Evolutionary conservation across 148 eudicot genomes (phyloP).

Genomic region (Simmondsia chinensis): DNA sequence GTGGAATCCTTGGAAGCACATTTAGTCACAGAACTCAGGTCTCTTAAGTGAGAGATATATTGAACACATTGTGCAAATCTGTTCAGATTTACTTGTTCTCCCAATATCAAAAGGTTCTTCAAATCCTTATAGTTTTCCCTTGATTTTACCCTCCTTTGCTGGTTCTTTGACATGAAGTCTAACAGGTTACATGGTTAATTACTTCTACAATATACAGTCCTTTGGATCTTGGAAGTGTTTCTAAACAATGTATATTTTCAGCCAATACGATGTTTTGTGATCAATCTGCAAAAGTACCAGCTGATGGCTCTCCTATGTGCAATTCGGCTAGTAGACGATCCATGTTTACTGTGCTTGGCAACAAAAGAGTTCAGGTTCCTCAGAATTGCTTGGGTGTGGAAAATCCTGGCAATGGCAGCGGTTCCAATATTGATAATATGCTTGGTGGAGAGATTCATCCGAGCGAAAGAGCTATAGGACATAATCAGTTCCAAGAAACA

Average conservation of each 20-base stretch:
- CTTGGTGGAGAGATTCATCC: too few species aligned
- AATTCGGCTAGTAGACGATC: slow-evolving; percentile 19
- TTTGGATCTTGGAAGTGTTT: slow-evolving; percentile 22
- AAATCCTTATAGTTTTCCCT: too few species aligned
- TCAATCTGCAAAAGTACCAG: slow-evolving; percentile 9
- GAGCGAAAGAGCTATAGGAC: slow-evolving; percentile 9
- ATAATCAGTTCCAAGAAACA: slow-evolving; percentile 14
- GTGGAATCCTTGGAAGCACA: too few species aligned
- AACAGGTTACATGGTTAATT: too few species aligned
- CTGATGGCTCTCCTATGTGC: slow-evolving; percentile 20
- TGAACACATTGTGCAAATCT: too few species aligned
- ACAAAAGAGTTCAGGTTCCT: slow-evolving; percentile 15
- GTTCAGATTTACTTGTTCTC: too few species aligned
- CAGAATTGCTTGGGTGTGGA: slow-evolving; percentile 6
- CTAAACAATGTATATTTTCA: slow-evolving; percentile 10
- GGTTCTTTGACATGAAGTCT: too few species aligned
- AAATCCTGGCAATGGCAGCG: slow-evolving; percentile 9
- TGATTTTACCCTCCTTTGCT: too few species aligned
- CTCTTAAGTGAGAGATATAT: too few species aligned
- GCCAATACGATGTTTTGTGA: slow-evolving; percentile 3
- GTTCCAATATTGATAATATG: neutral
- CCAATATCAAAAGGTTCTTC: too few species aligned
- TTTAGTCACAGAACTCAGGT: too few species aligned
- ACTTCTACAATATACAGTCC: too few species aligned
- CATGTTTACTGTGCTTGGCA: neutral